Conservation (phyloP, 208 protist species). For the Trichomonas vaginalis region DNA sequence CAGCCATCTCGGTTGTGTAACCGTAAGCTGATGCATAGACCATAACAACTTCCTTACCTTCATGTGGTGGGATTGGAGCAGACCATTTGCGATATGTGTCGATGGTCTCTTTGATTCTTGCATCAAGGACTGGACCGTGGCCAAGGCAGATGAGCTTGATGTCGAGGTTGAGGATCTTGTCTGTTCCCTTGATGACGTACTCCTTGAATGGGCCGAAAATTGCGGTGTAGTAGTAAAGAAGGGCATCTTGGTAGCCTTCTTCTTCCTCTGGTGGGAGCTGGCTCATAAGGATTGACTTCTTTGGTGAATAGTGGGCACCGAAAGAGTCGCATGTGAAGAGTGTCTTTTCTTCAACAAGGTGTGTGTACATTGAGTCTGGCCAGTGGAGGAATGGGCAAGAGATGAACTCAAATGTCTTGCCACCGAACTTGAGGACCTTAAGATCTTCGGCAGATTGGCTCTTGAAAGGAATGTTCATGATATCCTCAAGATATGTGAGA, state of each 20-base stretch:
- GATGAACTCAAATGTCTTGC: background rate
- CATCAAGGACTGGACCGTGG: background rate
- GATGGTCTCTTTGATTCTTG: background rate
- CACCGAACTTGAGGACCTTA: background rate
- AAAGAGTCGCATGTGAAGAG: slow-evolving; percentile 14
- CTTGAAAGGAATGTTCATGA: background rate
- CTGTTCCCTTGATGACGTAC: background rate
- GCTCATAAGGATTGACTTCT: background rate
- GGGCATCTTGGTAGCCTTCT: background rate
- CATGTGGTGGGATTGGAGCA: background rate
- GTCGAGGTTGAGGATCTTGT: background rate
- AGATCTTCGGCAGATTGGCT: background rate
- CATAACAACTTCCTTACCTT: background rate
- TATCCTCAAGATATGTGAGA: background rate
- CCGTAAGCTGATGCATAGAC: background rate
- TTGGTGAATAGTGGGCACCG: background rate
- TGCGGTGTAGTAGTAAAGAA: background rate
- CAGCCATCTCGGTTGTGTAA: background rate
- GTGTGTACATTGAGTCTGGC: slow-evolving; percentile 8
- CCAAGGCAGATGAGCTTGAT: background rate
- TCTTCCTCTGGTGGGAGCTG: background rate
- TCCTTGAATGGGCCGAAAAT: slow-evolving; percentile 15
- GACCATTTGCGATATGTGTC: background rate
- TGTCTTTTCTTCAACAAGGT: background rate
- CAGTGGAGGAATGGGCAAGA: background rate